Percentiles rank a stretch among this genome's conserved stretches.
Conservation (phyloP, 2,329 filamentous ascomycete species). For the Lachnellula cervina region DNA sequence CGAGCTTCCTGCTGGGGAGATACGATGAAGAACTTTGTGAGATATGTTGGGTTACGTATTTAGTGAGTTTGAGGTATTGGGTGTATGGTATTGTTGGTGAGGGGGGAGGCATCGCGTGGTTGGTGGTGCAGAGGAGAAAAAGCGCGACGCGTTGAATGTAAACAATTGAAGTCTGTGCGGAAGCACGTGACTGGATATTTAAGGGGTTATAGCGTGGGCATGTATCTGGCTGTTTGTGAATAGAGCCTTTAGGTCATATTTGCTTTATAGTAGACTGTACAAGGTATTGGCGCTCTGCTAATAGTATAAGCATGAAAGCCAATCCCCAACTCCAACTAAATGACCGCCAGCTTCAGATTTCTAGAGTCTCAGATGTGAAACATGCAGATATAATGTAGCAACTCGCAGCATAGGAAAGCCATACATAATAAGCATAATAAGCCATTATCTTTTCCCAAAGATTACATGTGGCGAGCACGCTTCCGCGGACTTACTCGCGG, state of each 20-base stretch:
- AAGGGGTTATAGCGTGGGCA: too few relatives aligned
- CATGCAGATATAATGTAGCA: not conserved
- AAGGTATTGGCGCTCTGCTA: too few relatives aligned
- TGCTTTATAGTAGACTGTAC: too few relatives aligned
- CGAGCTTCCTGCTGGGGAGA: not conserved
- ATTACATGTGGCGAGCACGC: not conserved
- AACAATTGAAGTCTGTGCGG: not conserved
- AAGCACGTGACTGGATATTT: not conserved
- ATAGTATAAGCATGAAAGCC: too few relatives aligned
- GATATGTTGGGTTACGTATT: not conserved
- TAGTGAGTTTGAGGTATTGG: not conserved
- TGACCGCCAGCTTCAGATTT: too few relatives aligned
- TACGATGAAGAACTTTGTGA: not conserved
- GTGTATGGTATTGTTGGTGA: not conserved
- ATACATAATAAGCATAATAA: too few relatives aligned
- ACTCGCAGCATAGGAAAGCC: not conserved
- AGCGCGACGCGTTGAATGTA: not conserved
- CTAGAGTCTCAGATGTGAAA: too few relatives aligned
- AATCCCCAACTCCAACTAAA: too few relatives aligned
- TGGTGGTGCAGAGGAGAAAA: not conserved
- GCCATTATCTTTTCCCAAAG: not conserved
- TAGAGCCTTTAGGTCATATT: too few relatives aligned
- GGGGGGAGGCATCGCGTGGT: not conserved
- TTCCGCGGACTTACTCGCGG: not conserved
- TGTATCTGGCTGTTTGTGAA: too few relatives aligned